phyloP scores from a whole-genome alignment of 1,284 basidiomycete species.

The Dichomitus squalens region DNA sequence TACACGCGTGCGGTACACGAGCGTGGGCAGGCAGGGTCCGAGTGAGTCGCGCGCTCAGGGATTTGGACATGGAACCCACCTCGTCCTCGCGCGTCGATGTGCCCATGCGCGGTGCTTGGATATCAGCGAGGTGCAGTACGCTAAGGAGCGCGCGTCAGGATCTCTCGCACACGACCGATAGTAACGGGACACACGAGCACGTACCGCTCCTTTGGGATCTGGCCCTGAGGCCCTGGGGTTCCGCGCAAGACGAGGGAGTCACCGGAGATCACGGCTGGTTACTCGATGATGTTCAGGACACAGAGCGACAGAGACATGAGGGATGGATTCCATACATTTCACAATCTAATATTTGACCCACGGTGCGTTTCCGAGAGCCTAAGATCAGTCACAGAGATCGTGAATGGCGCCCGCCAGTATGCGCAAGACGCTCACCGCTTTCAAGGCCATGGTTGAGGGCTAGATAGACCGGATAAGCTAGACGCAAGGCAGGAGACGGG shows the following conservation, averaged over 20 bases:
- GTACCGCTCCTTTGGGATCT: conserved; percentile 87
- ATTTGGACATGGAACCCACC: conserved; percentile 42
- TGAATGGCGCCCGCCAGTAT: background rate
- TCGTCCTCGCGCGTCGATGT: conserved; percentile 85
- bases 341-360: conserved; percentile 50
- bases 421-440: conserved; percentile 21
- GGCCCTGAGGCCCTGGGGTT: conserved; percentile 76
- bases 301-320: conserved; percentile 7
- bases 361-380: background rate
- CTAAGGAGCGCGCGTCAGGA: conserved; percentile 41
- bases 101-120: conserved; percentile 81
- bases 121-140: conserved; percentile 84
- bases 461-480: conserved; percentile 3
- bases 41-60: background rate
- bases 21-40: too few relatives aligned
- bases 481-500: conserved; percentile 1
- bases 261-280: conserved; percentile 82
- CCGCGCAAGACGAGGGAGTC: conserved; percentile 86
- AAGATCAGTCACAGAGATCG: conserved; percentile 9
- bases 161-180: conserved; percentile 15
- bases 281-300: conserved; percentile 32
- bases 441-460: conserved; percentile 25
- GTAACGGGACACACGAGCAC: conserved; percentile 19
- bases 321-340: conserved; percentile 54
- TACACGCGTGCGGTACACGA: background rate